Evolutionary conservation across 495 filamentous ascomycete species (phyloP).

Genomic region (Penicillium egyptiacum): DNA sequence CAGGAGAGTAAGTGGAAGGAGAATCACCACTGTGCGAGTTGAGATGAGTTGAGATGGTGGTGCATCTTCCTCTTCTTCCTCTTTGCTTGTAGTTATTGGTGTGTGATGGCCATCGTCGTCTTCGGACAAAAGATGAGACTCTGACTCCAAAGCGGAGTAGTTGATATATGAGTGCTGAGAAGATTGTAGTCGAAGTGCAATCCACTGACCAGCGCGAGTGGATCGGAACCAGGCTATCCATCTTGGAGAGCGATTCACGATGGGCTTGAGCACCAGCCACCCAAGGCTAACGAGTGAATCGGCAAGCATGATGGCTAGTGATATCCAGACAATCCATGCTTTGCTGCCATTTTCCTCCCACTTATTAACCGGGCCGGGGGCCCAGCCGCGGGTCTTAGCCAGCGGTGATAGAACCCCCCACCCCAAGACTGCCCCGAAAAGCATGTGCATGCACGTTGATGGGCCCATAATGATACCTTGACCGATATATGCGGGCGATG

Average conservation of each 20-base stretch:
- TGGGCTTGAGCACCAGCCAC: conserved; percentile 68
- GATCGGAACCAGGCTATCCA: conserved; percentile 34
- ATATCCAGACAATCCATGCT: conserved; percentile 98
- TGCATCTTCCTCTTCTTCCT: conserved; percentile 67
- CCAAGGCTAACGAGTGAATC: conserved; percentile 87
- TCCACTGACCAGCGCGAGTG: conserved; percentile 30
- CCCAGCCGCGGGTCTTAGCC: conserved; percentile 84
- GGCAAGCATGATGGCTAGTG: conserved; percentile 92
- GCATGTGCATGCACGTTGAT: conserved; percentile 92
- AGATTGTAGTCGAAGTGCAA: conserved; percentile 22
- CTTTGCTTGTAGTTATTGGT: conserved; percentile 16
- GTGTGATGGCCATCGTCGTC: conserved; percentile 6
- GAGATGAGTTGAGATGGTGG: conserved; percentile 81
- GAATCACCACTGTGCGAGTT: conserved; percentile 65
- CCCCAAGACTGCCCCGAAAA: conserved; percentile 83
- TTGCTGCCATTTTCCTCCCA: conserved; percentile 93
- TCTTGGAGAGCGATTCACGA: conserved; percentile 44
- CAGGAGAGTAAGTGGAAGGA: conserved; percentile 71
- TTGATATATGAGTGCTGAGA: conserved; percentile 34
- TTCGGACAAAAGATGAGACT: conserved; percentile 10
- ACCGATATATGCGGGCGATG: conserved; percentile 90
- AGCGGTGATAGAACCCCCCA: conserved; percentile 91
- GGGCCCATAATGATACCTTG: conserved; percentile 80
- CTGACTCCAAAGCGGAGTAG: conserved; percentile 43
- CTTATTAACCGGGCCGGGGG: conserved; percentile 77